These are phyloP conservation scores for Diaporthe eres DNA, from an alignment of 2,329 filamentous ascomycete genomes.

Conservation along the genomic window DNA sequence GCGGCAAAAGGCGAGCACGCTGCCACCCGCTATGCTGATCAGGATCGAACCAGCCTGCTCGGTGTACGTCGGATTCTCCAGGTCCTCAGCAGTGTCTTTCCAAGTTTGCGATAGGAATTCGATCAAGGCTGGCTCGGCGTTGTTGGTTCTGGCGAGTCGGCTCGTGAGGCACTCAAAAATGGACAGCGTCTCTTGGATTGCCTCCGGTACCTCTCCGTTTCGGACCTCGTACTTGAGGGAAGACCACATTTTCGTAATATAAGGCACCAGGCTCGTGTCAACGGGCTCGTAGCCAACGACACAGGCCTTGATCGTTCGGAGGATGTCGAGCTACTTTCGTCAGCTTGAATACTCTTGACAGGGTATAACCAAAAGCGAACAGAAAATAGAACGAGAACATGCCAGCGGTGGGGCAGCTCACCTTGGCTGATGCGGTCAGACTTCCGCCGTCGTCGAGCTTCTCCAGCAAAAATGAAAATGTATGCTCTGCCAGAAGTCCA, in stretches of 20 bases:
- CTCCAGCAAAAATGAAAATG: conserved; percentile 68
- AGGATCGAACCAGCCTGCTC: conserved; percentile 55
- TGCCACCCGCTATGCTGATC: conserved; percentile 52
- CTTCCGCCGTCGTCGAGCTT: conserved; percentile 73
- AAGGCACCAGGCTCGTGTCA: conserved; percentile 62
- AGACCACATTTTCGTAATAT: conserved; percentile 67
- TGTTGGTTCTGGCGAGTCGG: conserved; percentile 43
- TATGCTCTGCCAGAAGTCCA: conserved; percentile 58
- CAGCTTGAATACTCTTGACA: neutral
- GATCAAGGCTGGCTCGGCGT: conserved; percentile 53
- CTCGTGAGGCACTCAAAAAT: conserved; percentile 66
- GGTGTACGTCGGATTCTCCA: conserved; percentile 65
- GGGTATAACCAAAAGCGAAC: neutral
- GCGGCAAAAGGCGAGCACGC: conserved; percentile 63
- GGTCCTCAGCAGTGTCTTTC: conserved; percentile 66
- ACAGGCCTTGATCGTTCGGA: conserved; percentile 69
- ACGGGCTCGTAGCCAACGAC: conserved; percentile 63
- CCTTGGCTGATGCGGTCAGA: conserved; percentile 71
- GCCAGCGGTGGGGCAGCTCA: conserved; percentile 43
- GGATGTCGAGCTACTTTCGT: conserved; percentile 62
- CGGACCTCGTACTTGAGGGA: conserved; percentile 75
- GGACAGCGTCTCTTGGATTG: conserved; percentile 68
- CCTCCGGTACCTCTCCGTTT: conserved; percentile 71
- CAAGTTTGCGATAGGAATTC: conserved; percentile 64
- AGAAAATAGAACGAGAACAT: neutral